Evolutionary conservation across 2,329 filamentous ascomycete genomes (phyloP).

Genomic region (Calycina marina): DNA sequence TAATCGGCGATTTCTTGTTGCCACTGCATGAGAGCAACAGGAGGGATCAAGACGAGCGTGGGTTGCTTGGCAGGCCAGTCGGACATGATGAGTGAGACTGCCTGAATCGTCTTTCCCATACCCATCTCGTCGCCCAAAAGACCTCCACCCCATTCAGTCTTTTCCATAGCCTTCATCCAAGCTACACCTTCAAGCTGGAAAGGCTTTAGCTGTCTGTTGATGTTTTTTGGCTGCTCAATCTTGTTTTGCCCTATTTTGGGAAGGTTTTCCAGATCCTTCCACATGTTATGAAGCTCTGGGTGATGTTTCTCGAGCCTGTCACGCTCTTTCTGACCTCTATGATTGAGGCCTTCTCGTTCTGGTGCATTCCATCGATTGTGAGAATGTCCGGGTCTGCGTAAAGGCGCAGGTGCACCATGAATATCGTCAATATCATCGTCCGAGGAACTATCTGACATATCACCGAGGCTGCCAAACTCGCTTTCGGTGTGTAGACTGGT

Average conservation of each 20-base stretch:
- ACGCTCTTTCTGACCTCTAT: slow-evolving; percentile 34
- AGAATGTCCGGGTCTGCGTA: too few relatives aligned
- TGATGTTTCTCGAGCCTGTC: slow-evolving; percentile 60
- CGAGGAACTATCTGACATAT: neutral
- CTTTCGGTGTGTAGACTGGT: slow-evolving; percentile 4
- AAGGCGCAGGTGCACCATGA: too few relatives aligned
- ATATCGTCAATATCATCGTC: slow-evolving; percentile 4
- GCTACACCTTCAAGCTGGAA: slow-evolving; percentile 89
- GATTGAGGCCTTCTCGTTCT: too few relatives aligned
- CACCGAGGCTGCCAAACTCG: slow-evolving; percentile 6
- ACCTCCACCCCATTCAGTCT: slow-evolving; percentile 73
- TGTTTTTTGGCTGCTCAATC: slow-evolving; percentile 59
- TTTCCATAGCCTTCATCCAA: slow-evolving; percentile 89
- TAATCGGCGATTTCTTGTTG: slow-evolving; percentile 65
- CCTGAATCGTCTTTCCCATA: slow-evolving; percentile 96
- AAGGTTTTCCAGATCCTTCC: slow-evolving; percentile 57
- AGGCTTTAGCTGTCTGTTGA: slow-evolving; percentile 73
- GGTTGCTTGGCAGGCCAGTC: slow-evolving; percentile 77
- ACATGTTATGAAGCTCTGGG: slow-evolving; percentile 72
- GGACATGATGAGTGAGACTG: slow-evolving; percentile 95
- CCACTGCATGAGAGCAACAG: slow-evolving; percentile 94
- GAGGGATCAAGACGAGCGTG: slow-evolving; percentile 77
- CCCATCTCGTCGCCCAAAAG: slow-evolving; percentile 97
- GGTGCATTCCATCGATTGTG: too few relatives aligned
- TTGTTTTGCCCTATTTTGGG: slow-evolving; percentile 48